phyloP scores from a whole-genome alignment of 176 grass and related monocot species.

The Avena sativa region DNA sequence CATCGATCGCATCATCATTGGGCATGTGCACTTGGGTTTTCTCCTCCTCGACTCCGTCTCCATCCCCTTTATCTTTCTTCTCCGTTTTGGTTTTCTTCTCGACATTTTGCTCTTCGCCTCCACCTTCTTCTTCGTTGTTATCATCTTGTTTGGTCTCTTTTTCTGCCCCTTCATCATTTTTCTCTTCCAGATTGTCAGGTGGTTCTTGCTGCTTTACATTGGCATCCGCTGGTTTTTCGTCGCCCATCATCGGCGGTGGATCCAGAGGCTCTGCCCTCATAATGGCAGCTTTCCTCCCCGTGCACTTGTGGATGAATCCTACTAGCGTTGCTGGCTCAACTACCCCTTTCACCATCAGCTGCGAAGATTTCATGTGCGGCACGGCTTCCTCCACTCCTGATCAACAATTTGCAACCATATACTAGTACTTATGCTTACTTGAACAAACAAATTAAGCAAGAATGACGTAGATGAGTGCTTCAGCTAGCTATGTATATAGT shows the following conservation, averaged over 20 bases:
- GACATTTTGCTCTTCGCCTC: neutral
- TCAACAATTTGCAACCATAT: neutral
- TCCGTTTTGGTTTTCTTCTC: neutral
- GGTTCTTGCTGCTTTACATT: neutral
- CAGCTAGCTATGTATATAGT: neutral
- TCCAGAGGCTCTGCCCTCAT: conserved; percentile 40
- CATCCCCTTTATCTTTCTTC: neutral
- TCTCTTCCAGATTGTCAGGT: neutral
- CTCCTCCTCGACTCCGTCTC: neutral
- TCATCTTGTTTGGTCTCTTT: neutral
- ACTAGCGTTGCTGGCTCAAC: conserved; percentile 55
- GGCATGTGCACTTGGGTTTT: neutral
- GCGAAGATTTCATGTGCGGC: conserved; percentile 45
- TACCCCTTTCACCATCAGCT: conserved; percentile 49
- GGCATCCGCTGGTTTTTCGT: neutral
- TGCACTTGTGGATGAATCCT: conserved; percentile 49
- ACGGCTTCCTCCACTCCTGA: conserved; percentile 59
- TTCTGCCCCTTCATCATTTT: neutral
- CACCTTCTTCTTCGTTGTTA: neutral
- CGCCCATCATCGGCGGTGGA: no score
- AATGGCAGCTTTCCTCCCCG: conserved; percentile 48
- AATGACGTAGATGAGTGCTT: neutral
- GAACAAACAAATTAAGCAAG: neutral
- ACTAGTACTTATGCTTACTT: no score
- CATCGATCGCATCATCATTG: neutral